These are phyloP conservation scores for Daldinia childiae DNA, from an alignment of 495 filamentous ascomycete species.

Conservation along the genomic window DNA sequence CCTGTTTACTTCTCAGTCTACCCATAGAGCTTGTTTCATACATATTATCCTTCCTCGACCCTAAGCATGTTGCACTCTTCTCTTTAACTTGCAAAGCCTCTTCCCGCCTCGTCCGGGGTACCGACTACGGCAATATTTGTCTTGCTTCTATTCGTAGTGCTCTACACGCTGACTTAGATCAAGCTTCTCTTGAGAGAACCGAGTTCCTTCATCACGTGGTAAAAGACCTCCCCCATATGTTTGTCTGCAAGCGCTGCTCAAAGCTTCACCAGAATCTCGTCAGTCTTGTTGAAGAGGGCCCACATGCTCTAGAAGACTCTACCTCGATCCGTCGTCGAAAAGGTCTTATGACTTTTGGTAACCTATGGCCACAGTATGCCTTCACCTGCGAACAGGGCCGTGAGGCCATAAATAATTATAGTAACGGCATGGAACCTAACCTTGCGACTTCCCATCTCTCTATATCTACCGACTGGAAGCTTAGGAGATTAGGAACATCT, in stretches of 20 bases:
- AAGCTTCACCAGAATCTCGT: slow-evolving; percentile 15
- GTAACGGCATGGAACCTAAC: neutral
- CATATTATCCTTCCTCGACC: slow-evolving; percentile 17
- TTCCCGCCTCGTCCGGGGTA: neutral
- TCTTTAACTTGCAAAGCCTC: slow-evolving; percentile 25
- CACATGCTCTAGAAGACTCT: neutral
- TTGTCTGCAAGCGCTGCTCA: slow-evolving; percentile 17
- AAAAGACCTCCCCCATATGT: neutral
- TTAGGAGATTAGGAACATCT: slow-evolving; percentile 17
- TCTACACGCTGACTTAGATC: neutral
- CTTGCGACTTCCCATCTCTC: neutral
- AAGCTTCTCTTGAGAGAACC: neutral
- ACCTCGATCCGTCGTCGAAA: neutral
- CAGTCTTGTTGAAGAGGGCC: neutral
- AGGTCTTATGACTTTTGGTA: slow-evolving; percentile 27
- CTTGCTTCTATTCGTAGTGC: slow-evolving; percentile 1
- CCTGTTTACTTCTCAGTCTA: slow-evolving; percentile 15
- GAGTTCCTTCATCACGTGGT: slow-evolving; percentile 16
- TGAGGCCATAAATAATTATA: neutral
- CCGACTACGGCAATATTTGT: neutral
- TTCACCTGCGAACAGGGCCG: slow-evolving; percentile 3
- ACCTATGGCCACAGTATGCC: slow-evolving; percentile 27
- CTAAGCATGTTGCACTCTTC: slow-evolving; percentile 4
- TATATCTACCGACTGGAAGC: slow-evolving; percentile 33
- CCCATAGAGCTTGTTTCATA: slow-evolving; percentile 13